These are phyloP conservation scores for Microdochium nivale DNA, from an alignment of 2,329 filamentous ascomycete species.

Conservation along the genomic window DNA sequence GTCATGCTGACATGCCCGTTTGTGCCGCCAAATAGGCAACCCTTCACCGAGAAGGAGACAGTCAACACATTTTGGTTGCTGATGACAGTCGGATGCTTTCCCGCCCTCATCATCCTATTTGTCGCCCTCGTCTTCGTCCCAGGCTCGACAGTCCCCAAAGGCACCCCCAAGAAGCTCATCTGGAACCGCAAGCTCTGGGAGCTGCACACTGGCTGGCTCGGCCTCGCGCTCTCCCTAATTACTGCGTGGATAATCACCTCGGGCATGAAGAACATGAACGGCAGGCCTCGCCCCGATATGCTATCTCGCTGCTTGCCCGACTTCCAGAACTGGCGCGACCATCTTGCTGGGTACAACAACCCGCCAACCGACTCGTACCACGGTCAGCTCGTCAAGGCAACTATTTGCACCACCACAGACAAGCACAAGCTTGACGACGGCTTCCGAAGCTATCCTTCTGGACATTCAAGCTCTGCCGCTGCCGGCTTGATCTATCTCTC, in stretches of 20 bases:
- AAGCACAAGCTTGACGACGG: constrained; percentile 60
- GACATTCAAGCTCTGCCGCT: constrained; percentile 67
- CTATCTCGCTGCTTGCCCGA: constrained; percentile 74
- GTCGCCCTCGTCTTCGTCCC: constrained; percentile 65
- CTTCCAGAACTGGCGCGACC: constrained; percentile 47
- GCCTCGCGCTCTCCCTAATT: constrained; percentile 64
- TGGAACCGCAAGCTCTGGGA: constrained; percentile 88
- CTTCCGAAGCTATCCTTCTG: constrained; percentile 77
- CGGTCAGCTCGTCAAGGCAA: constrained; percentile 63
- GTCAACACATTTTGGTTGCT: constrained; percentile 59
- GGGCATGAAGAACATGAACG: constrained; percentile 72
- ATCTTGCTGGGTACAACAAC: constrained; percentile 44
- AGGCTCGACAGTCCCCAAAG: constrained; percentile 55
- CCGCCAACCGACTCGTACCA: constrained; percentile 23
- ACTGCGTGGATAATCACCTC: constrained; percentile 73
- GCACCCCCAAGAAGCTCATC: constrained; percentile 54
- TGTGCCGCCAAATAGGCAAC: no score
- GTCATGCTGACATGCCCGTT: no score
- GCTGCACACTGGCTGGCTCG: constrained; percentile 77
- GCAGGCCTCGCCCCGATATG: constrained; percentile 71
- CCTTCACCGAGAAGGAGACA: constrained; percentile 61
- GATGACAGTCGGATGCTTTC: constrained; percentile 54
- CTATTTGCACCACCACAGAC: constrained; percentile 66
- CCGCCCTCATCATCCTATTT: constrained; percentile 58
- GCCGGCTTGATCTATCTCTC: constrained; percentile 78